phyloP scores from a whole-genome alignment of 176 grass and related monocot species.

The Saccharum spontaneum region DNA sequence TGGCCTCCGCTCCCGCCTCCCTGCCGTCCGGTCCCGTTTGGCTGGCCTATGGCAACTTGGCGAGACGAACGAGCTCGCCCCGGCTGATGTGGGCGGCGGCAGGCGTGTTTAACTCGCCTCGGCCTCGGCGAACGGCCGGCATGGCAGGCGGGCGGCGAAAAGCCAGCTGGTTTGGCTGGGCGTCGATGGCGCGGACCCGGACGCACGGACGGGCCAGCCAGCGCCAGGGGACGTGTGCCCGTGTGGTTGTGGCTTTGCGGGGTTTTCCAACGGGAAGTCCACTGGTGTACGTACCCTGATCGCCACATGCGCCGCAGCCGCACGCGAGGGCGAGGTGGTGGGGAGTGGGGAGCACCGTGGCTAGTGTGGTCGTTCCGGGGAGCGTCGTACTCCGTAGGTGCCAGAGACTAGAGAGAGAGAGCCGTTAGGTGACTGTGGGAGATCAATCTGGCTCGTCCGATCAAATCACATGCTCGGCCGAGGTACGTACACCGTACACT shows the following conservation, averaged over 20 bases:
- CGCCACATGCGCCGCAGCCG: neutral
- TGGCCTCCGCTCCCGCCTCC: neutral
- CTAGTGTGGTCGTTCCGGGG: no score
- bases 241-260: neutral
- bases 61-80: neutral
- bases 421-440: neutral
- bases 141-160: neutral
- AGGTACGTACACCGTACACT: no score
- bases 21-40: neutral
- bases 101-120: neutral
- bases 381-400: no score
- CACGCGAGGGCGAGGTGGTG: no score
- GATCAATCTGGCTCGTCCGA: neutral
- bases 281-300: neutral
- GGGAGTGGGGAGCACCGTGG: no score
- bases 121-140: neutral
- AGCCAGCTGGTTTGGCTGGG: no score
- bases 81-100: no score
- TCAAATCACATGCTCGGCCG: neutral
- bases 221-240: neutral
- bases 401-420: no score
- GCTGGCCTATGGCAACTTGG: neutral
- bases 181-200: constrained; percentile 3
- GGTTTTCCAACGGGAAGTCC: neutral
- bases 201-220: neutral